Evolutionary conservation across 176 grass and related monocot genomes (phyloP).

Genomic region (Juncus inflexus): DNA sequence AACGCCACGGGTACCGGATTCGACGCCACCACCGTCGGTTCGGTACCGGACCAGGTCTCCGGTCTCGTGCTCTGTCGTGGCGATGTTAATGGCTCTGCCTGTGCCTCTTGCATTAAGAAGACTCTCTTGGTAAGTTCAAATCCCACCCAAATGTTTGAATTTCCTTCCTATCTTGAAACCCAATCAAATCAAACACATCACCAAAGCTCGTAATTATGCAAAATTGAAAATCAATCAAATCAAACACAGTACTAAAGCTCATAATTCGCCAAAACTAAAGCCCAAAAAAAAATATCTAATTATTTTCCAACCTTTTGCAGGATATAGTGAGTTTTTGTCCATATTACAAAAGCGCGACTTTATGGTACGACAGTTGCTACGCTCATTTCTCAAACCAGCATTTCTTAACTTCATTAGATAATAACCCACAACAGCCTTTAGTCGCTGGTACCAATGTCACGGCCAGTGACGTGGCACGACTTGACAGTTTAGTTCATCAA

Average conservation of each 20-base stretch:
- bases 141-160: too few relatives aligned
- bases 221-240: too few relatives aligned
- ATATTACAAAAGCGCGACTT: conserved; percentile 22
- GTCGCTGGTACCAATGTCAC: conserved; percentile 6
- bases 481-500: conserved; percentile 3
- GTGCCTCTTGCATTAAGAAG: conserved; percentile 3
- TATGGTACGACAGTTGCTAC: conserved; percentile 30
- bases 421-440: conserved; percentile 6
- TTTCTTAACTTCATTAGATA: too few relatives aligned
- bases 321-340: conserved; percentile 16
- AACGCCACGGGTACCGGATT: conserved; percentile 9
- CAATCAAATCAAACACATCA: too few relatives aligned
- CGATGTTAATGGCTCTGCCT: conserved; percentile 21
- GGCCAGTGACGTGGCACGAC: not conserved
- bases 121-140: not conserved
- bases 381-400: too few relatives aligned
- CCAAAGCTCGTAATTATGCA: too few relatives aligned
- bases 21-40: conserved; percentile 26
- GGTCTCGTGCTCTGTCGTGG: conserved; percentile 30
- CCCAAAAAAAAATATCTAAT: too few relatives aligned
- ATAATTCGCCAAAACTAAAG: too few relatives aligned
- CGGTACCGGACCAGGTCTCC: too few relatives aligned
- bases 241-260: too few relatives aligned
- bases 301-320: not conserved
- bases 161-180: too few relatives aligned